Evolutionary conservation across 768 basidiomycete species (phyloP).

Genomic region (Boletellus emodensis): DNA sequence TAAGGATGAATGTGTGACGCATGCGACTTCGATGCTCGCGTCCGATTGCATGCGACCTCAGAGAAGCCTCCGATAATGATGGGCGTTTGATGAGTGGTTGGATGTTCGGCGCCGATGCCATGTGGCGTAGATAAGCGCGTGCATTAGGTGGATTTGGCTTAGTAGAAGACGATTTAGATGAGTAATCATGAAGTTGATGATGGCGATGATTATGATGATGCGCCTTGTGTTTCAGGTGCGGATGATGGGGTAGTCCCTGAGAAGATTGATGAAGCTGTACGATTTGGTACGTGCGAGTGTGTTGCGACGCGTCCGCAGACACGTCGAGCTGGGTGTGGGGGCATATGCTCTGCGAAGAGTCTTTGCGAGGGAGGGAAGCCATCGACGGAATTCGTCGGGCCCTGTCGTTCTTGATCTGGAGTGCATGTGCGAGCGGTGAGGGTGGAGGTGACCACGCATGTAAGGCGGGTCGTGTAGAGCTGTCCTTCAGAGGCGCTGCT

Average conservation of each 20-base stretch:
- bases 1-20: conserved; percentile 29
- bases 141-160: conserved; percentile 43
- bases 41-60: conserved; percentile 30
- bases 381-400: conserved; percentile 11
- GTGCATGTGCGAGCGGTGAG: conserved; percentile 21
- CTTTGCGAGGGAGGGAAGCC: conserved; percentile 14
- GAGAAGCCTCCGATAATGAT: conserved; percentile 27
- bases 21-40: conserved; percentile 28
- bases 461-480: background rate
- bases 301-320: conserved; percentile 9
- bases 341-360: conserved; percentile 23
- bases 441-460: conserved; percentile 23
- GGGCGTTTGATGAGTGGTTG: conserved; percentile 33
- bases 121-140: conserved; percentile 68
- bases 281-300: conserved; percentile 7
- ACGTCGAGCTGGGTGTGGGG: conserved; percentile 11
- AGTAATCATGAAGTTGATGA: conserved; percentile 21
- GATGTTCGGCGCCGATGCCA: conserved; percentile 57
- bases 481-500: conserved; percentile 8
- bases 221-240: conserved; percentile 17
- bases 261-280: conserved; percentile 23
- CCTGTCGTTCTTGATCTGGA: conserved; percentile 9
- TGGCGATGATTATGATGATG: conserved; percentile 19
- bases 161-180: conserved; percentile 19
- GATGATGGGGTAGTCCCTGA: conserved; percentile 19